Conservation (phyloP, 2,329 filamentous ascomycete genomes). For the Pseudogymnoascus sp. region DNA sequence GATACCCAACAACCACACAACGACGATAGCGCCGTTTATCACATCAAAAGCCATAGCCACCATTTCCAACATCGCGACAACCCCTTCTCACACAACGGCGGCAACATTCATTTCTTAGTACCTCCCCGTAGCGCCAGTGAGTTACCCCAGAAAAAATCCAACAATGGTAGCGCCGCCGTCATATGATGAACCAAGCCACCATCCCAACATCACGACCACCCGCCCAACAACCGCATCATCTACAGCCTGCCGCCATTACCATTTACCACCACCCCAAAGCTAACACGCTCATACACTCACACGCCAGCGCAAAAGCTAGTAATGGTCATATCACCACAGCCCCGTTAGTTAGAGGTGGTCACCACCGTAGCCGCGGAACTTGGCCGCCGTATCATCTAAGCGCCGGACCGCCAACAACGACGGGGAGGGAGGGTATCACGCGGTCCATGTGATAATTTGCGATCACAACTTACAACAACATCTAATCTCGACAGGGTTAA, state of each 20-base stretch:
- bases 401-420: neutral
- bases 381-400: neutral
- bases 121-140: neutral
- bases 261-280: neutral
- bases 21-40: neutral
- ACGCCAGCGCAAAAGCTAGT: no score
- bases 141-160: neutral
- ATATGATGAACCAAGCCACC: neutral
- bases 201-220: neutral
- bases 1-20: neutral
- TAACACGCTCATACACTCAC: neutral
- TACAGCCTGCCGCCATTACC: neutral
- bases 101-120: neutral
- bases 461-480: no score
- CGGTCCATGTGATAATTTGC: neutral
- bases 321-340: neutral
- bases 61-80: neutral
- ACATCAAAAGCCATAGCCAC: neutral
- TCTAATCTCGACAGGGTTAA: no score
- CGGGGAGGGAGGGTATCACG: neutral
- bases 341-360: neutral
- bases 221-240: neutral
- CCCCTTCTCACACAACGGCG: neutral
- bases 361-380: neutral
- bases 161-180: neutral